Evolutionary conservation across 179 eudicot genomes (phyloP).

Genomic region (Camellia oleifera): DNA sequence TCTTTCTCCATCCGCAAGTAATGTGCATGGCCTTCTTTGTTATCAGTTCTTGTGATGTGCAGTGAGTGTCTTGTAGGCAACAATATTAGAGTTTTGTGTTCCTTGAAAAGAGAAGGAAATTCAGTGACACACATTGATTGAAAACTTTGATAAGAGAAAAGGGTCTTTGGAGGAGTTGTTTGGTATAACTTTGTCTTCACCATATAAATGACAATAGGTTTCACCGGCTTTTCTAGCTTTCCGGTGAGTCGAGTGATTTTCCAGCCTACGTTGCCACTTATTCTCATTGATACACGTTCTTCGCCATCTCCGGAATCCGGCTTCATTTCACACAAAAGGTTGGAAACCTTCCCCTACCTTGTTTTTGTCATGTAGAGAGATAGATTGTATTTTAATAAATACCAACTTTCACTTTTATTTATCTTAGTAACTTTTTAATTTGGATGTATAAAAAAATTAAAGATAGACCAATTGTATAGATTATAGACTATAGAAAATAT

Average conservation of each 20-base stretch:
- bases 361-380: not conserved
- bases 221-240: not conserved
- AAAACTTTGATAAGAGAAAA: too few relatives aligned
- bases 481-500: too few relatives aligned
- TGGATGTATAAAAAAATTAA: too few relatives aligned
- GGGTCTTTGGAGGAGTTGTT: not conserved
- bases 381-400: not conserved
- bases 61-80: too few relatives aligned
- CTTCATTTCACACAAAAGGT: not conserved
- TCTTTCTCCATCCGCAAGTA: too few relatives aligned
- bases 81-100: too few relatives aligned
- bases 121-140: too few relatives aligned
- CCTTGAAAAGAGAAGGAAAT: too few relatives aligned
- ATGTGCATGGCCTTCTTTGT: too few relatives aligned
- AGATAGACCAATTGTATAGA: too few relatives aligned
- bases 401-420: not conserved
- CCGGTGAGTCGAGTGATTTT: not conserved
- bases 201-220: slow-evolving; percentile 11
- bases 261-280: not conserved
- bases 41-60: too few relatives aligned
- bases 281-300: slow-evolving; percentile 1
- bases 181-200: not conserved
- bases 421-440: too few relatives aligned
- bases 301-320: not conserved
- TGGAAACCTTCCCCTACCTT: not conserved